Conservation (phyloP, 1,139 yeast species). For the Hyphopichia wangnamkhiaoensis region DNA sequence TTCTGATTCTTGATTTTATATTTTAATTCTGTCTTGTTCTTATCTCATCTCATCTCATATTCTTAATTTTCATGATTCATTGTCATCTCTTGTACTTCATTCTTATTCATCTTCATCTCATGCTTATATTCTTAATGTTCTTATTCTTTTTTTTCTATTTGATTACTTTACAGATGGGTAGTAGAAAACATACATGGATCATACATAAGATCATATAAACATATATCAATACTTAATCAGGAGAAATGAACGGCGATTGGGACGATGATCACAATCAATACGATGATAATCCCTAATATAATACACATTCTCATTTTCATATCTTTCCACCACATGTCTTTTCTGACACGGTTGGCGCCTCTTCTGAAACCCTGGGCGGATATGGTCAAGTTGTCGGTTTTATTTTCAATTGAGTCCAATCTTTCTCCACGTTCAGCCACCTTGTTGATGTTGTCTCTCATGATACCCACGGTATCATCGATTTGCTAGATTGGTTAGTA, state of each 20-base stretch:
- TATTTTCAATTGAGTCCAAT: constrained; percentile 87
- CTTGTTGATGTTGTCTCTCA: constrained; percentile 96
- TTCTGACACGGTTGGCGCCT: constrained; percentile 96
- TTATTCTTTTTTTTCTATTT: too few species aligned
- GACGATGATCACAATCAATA: constrained; percentile 85
- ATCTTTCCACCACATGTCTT: constrained; percentile 99
- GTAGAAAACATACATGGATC: background rate
- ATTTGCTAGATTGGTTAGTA: constrained; percentile 59
- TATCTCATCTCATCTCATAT: too few species aligned
- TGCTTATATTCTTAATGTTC: too few species aligned
- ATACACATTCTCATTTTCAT: constrained; percentile 95
- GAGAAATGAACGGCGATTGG: constrained; percentile 88
- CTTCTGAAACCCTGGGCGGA: constrained; percentile 95
- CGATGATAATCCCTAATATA: constrained; percentile 74
- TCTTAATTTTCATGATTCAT: too few species aligned
- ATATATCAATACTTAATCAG: background rate
- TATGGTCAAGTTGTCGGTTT: constrained; percentile 90
- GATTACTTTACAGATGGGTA: too few species aligned
- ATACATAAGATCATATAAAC: background rate
- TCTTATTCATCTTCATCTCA: too few species aligned
- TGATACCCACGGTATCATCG: constrained; percentile 95
- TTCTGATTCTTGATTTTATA: too few species aligned
- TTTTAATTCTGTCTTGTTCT: too few species aligned
- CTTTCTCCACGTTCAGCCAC: constrained; percentile 96
- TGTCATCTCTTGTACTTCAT: too few species aligned